phyloP scores from a whole-genome alignment of 768 basidiomycete genomes.

The Tricholoma hemisulphureum region DNA sequence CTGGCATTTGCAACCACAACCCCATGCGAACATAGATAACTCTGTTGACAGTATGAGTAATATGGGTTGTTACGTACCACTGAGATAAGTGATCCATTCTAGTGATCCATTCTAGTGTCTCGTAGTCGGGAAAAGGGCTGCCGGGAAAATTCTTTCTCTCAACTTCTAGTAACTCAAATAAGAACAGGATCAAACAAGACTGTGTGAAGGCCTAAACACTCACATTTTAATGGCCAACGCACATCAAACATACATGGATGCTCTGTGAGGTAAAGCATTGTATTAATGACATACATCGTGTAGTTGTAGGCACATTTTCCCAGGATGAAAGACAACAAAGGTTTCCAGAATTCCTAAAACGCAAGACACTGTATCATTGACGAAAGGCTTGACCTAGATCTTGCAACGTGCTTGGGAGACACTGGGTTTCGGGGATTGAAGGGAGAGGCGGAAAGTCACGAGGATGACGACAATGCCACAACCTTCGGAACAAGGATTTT shows the following conservation, averaged over 20 bases:
- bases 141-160: constrained; percentile 3
- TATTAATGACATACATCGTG: neutral
- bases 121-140: constrained; percentile 2
- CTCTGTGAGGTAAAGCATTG: constrained; percentile 5
- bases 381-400: neutral
- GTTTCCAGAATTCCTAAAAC: neutral
- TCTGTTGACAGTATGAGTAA: constrained; percentile 14
- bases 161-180: neutral
- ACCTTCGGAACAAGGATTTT: constrained; percentile 1
- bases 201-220: neutral
- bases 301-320: neutral
- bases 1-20: constrained; percentile 4
- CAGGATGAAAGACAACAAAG: constrained; percentile 1
- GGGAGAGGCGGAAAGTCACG: neutral
- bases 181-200: neutral
- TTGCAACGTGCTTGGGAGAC: neutral
- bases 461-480: constrained; percentile 4
- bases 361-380: neutral
- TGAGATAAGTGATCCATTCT: constrained; percentile 7
- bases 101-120: constrained; percentile 2
- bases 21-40: constrained; percentile 15
- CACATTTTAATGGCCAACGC: neutral
- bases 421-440: constrained; percentile 2
- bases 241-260: neutral
- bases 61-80: constrained; percentile 17